phyloP scores from a whole-genome alignment of 306 rosid genomes.

The Inga leiocalycina region DNA sequence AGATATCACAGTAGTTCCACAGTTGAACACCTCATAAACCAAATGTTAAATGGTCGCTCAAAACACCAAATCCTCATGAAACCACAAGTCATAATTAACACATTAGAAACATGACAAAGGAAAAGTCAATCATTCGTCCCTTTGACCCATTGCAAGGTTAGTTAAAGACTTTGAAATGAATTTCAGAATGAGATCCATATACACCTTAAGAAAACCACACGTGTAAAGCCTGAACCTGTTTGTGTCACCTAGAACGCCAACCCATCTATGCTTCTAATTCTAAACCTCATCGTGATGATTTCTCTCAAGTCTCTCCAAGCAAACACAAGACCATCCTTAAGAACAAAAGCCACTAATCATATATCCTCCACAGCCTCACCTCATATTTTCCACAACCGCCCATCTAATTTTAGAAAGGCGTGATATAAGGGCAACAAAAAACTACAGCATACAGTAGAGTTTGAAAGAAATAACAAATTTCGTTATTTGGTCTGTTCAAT shows the following conservation, averaged over 20 bases:
- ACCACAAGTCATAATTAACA: not conserved
- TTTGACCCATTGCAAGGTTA: not conserved
- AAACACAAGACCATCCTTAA: not conserved
- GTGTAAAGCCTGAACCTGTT: not conserved
- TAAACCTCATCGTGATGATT: not conserved
- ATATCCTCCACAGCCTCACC: not conserved
- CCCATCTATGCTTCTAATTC: not conserved
- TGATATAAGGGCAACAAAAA: not conserved
- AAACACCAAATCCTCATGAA: not conserved
- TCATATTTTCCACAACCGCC: not conserved
- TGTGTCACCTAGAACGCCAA: not conserved
- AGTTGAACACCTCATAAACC: not conserved
- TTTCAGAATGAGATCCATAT: not conserved
- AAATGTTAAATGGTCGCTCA: not conserved
- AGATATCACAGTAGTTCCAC: not conserved
- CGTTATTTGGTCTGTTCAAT: not conserved
- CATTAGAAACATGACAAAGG: not conserved
- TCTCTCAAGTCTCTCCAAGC: not conserved
- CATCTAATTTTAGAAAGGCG: not conserved
- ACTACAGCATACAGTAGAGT: not conserved
- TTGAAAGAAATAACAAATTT: not conserved
- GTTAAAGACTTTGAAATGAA: not conserved
- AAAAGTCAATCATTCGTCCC: not conserved
- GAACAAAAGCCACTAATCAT: not conserved
- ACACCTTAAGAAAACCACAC: not conserved